phyloP scores from a whole-genome alignment of 805 yeast species.

The Jamesozyma lodderae region DNA sequence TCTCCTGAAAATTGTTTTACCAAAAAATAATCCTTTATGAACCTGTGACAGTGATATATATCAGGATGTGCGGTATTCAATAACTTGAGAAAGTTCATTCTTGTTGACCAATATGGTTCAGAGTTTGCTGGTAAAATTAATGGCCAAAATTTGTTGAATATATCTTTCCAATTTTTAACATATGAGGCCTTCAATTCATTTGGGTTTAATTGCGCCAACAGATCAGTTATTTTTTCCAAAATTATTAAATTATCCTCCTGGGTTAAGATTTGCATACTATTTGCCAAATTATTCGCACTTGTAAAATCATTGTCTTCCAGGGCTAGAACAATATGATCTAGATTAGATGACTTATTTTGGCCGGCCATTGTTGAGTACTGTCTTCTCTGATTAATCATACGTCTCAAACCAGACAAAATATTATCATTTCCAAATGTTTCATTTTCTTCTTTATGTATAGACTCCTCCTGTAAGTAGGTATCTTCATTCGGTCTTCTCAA shows the following conservation, averaged over 20 bases:
- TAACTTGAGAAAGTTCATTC: slow-evolving; percentile 13
- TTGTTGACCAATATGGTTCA: slow-evolving; percentile 15
- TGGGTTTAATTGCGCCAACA: not conserved
- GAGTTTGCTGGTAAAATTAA: slow-evolving; percentile 8
- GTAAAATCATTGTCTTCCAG: slow-evolving; percentile 9
- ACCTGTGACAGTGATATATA: slow-evolving; percentile 5
- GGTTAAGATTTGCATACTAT: no score
- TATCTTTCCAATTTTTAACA: slow-evolving; percentile 9
- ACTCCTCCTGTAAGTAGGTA: not conserved
- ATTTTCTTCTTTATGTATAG: slow-evolving; percentile 8
- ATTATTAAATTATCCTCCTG: not conserved
- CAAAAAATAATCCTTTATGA: slow-evolving; percentile 16
- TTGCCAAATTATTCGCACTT: slow-evolving; percentile 3
- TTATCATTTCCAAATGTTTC: slow-evolving; percentile 5
- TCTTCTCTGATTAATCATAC: slow-evolving; percentile 23
- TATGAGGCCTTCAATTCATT: not conserved
- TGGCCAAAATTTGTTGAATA: slow-evolving; percentile 22
- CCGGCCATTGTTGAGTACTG: slow-evolving; percentile 16
- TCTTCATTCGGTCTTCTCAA: not conserved
- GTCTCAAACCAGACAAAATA: slow-evolving; percentile 24
- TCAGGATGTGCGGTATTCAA: slow-evolving; percentile 11
- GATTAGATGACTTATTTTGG: not conserved
- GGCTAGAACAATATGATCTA: not conserved
- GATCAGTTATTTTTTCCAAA: not conserved
- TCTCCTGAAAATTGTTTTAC: slow-evolving; percentile 14